Conservation (phyloP, 2,329 filamentous ascomycete genomes). For the Cladophialophora bantiana region DNA sequence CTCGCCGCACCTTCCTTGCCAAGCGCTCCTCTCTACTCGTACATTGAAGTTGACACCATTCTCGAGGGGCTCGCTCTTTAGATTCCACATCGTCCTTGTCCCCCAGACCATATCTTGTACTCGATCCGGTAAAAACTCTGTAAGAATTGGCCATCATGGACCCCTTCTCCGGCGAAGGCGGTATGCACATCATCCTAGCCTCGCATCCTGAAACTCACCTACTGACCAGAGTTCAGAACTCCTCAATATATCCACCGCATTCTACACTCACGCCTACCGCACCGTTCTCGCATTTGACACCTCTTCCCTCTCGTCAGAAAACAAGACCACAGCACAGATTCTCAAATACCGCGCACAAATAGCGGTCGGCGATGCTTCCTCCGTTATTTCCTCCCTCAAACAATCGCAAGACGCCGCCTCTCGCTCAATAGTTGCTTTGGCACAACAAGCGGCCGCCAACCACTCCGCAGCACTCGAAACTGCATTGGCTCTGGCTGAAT, state of each 20-base stretch:
- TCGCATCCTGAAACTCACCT: conserved; percentile 27
- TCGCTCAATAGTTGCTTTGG: conserved; percentile 76
- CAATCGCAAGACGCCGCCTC: conserved; percentile 74
- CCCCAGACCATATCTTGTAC: neutral
- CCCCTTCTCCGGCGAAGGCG: conserved; percentile 70
- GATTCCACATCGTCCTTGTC: neutral
- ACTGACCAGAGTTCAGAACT: conserved; percentile 58
- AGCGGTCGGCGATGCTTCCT: conserved; percentile 77
- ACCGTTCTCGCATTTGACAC: conserved; percentile 86
- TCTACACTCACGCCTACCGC: conserved; percentile 81
- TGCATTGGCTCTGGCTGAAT: conserved; percentile 71
- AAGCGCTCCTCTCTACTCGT: neutral
- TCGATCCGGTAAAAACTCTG: neutral
- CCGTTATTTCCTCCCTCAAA: conserved; percentile 73
- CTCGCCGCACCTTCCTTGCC: conserved; percentile 35
- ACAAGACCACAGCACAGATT: conserved; percentile 76
- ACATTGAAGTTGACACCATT: neutral
- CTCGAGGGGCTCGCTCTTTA: neutral
- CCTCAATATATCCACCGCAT: conserved; percentile 71
- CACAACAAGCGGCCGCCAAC: conserved; percentile 67
- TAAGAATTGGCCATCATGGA: conserved; percentile 55
- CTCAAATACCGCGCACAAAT: conserved; percentile 83
- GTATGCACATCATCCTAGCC: conserved; percentile 46
- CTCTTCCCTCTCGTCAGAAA: conserved; percentile 77
- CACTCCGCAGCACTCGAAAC: conserved; percentile 67